Base-by-base conservation (phyloP, 2,329 filamentous ascomycete species). In the Ophiostoma tasmaniense region DNA sequence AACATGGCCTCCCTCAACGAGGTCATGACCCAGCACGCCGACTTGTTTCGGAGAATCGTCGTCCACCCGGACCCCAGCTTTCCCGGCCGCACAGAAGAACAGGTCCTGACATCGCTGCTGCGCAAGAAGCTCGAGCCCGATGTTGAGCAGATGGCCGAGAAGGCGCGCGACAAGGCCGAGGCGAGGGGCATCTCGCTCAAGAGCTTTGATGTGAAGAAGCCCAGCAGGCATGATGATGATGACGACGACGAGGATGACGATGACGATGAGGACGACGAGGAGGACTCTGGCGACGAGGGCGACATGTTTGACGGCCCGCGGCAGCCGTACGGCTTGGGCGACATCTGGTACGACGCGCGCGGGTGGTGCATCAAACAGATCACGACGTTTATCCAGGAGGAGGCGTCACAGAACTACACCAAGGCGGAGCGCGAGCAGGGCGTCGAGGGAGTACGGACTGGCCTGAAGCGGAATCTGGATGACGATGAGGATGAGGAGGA, bases 51-150 rank as follows among this genome's bases (percentile, higher is more conserved):
- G 69, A 86, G 87, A 68, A 83, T 92, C 67, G 89, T 90, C 72
- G 85, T 91, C 28, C 92, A 91, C 75, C 92, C 92, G 0, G 87
- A 89, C 14, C 90, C 91, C 1, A 88, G 88, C 76, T 95, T 86
- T 78, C 92, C 87, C 4, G 89, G 87, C 50, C 88, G 85, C 73
- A 89, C 84, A 5, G 87, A 91, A 70, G 87, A 90, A 76, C 79
- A 78, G 66, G 82, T 91, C 3, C 83, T 94, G 1, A 82, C 85
- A 33, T 86, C 89, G 74, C 82, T 96, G 1, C 81, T 96, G 39
- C 89, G 92, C 52, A 96, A 95, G 79, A 95, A 95, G 76, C 84
- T 93, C 66, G 92, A 95, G 73, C 91, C 91, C 0, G 83, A 86
- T 30, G 88, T 93, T 22, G 90, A 93, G 76, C 87, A 88, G 69